Conservation (phyloP, 768 basidiomycete genomes). For the Auricularia sp. region DNA sequence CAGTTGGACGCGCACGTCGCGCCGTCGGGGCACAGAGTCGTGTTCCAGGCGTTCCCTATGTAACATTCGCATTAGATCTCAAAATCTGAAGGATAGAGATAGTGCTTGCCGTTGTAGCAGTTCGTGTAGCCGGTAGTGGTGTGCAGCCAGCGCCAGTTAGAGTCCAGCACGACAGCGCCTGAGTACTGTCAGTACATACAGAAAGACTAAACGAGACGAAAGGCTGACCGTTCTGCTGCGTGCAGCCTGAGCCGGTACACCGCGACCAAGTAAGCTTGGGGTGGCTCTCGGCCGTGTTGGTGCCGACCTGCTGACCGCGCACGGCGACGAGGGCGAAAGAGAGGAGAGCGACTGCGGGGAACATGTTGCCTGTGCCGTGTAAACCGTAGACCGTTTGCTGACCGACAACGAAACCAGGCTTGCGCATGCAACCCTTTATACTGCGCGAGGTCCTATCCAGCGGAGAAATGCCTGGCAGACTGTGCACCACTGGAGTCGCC, state of each 20-base stretch:
- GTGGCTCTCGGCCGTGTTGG: slow-evolving; percentile 20
- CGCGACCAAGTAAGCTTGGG: neutral
- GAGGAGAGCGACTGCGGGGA: too few relatives aligned
- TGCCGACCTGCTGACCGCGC: slow-evolving; percentile 40
- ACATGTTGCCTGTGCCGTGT: too few relatives aligned
- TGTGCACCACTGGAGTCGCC: too few relatives aligned
- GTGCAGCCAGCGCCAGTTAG: slow-evolving; percentile 12
- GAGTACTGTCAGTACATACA: too few relatives aligned
- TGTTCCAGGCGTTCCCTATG: slow-evolving; percentile 22
- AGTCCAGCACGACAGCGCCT: too few relatives aligned
- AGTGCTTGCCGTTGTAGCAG: slow-evolving; percentile 28
- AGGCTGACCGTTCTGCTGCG: neutral
- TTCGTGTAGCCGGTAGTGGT: slow-evolving; percentile 20
- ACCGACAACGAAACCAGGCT: too few relatives aligned
- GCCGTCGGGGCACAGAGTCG: slow-evolving; percentile 22
- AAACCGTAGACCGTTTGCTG: too few relatives aligned
- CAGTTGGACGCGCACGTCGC: slow-evolving; percentile 23
- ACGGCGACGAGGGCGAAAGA: too few relatives aligned
- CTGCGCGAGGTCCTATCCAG: too few relatives aligned
- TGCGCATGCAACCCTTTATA: too few relatives aligned
- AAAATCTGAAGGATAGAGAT: neutral
- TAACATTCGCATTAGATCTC: neutral
- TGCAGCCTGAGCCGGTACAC: neutral
- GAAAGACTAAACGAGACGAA: neutral
- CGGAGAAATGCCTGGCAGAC: too few relatives aligned